Conservation (phyloP, 345 rosid species). For the Ricinus communis region DNA sequence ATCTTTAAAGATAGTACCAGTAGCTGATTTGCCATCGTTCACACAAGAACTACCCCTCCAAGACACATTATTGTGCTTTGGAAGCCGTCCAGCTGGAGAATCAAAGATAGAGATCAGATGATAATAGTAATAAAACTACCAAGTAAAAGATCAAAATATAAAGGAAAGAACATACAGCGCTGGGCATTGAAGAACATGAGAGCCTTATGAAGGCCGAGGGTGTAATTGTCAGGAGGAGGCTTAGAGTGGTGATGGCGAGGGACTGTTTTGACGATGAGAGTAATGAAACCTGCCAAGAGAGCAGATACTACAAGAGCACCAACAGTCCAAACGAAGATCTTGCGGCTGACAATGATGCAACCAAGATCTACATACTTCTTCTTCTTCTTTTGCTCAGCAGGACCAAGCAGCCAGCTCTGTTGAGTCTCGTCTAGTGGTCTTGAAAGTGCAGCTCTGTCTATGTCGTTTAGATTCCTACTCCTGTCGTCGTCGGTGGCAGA, state of each 20-base stretch:
- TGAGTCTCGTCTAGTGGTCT: slow-evolving; percentile 93
- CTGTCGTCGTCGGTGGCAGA: slow-evolving; percentile 97
- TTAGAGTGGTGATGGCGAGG: slow-evolving; percentile 61
- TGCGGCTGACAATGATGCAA: slow-evolving; percentile 90
- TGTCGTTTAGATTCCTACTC: slow-evolving; percentile 80
- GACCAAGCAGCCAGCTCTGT: slow-evolving; percentile 98
- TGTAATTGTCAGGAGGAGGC: slow-evolving; percentile 80
- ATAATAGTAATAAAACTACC: no score
- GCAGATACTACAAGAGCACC: slow-evolving; percentile 61
- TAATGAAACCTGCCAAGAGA: slow-evolving; percentile 65
- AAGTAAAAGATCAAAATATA: no score
- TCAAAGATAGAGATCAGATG: background rate
- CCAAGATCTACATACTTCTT: slow-evolving; percentile 95
- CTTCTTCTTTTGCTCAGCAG: slow-evolving; percentile 87
- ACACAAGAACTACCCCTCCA: slow-evolving; percentile 91
- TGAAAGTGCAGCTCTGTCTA: slow-evolving; percentile 80
- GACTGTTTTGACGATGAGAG: slow-evolving; percentile 78
- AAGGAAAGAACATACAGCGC: slow-evolving; percentile 47
- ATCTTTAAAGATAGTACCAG: slow-evolving; percentile 51
- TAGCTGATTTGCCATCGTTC: slow-evolving; percentile 69
- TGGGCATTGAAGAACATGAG: slow-evolving; percentile 99
- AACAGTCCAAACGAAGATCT: slow-evolving; percentile 92
- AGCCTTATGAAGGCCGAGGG: slow-evolving; percentile 86
- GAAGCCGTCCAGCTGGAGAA: slow-evolving; percentile 79
- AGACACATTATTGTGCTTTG: slow-evolving; percentile 86